Base-by-base conservation (phyloP, 2,329 filamentous ascomycete species). In the Fusarium metavorans region DNA sequence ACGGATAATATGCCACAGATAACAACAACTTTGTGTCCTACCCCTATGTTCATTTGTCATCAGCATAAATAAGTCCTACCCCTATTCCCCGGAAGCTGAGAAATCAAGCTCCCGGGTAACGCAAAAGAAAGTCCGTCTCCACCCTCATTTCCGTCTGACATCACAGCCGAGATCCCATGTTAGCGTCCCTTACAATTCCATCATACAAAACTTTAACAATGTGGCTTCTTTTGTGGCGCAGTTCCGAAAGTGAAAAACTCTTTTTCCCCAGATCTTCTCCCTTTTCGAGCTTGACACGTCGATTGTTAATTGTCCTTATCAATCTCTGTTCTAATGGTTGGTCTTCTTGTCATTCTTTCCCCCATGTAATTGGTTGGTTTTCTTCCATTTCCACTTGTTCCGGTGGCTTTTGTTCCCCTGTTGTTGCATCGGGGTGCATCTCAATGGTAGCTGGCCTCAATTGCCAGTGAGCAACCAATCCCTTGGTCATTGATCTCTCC, bases 281-380 rank as follows among this genome's bases (percentile, higher is more conserved):
- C 50, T 50, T 67, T 50, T 45, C 39, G 30, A 63, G 25, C 16
- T 58, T 64, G 37, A 39, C 50, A 43, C 34, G 48, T 43, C 43
- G 35, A 43, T 48, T 64, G 18, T 52, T 50, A 27, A 52, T 52
- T 52, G 32, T 14, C 32, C 34, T 32, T 58, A 72, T 63, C 60
- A 57, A 56, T 37, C 52, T 43, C 8, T 10, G 8, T 9, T 30
- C 30, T 20, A 13, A 43, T 77, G 45, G 45, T 63, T 62, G 23
- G 20, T 16, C 16, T 67, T 72, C 45, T 67, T 62, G 66, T 77
- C 75, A 37, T 62, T 77, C 73, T 8, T 77, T 56, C 56, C 41
- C 34, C 37, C 43, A 74, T 77, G 75, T 77, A 67, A 77, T 76
- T 63, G 34, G 32, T 57, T 52, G 27, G 27, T 8, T 20, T 25